phyloP scores from a whole-genome alignment of 805 yeast species.

The Candida mattraensis region DNA sequence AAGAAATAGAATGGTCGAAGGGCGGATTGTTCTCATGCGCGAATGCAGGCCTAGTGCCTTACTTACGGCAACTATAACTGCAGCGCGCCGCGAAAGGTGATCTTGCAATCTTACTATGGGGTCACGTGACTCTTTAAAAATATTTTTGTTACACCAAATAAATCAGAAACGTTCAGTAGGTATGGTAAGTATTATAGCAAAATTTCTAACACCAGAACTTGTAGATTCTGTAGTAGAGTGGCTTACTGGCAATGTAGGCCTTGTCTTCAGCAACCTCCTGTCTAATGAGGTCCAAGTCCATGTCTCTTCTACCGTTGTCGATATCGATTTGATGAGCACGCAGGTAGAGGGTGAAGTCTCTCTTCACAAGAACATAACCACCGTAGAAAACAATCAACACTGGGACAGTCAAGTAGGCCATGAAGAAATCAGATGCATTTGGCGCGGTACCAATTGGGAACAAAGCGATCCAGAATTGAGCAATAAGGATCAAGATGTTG shows the following conservation, averaged over 20 bases:
- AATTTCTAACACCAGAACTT: slow-evolving; percentile 51
- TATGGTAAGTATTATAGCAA: neutral
- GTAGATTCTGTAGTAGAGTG: slow-evolving; percentile 50
- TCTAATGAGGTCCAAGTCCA: slow-evolving; percentile 54
- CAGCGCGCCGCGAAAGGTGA: no score
- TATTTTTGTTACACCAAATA: no score
- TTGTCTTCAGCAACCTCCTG: slow-evolving; percentile 61
- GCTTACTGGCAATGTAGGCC: slow-evolving; percentile 46
- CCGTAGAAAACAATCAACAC: slow-evolving; percentile 53
- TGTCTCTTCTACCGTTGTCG: slow-evolving; percentile 62
- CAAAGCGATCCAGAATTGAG: slow-evolving; percentile 82
- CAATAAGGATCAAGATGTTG: slow-evolving; percentile 60
- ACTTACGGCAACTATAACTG: no score
- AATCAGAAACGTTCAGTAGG: no score
- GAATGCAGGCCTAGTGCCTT: no score
- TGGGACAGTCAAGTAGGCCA: slow-evolving; percentile 63
- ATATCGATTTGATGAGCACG: slow-evolving; percentile 53
- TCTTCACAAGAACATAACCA: slow-evolving; percentile 38
- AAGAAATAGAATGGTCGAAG: no score
- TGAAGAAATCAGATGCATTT: slow-evolving; percentile 60
- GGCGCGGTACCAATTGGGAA: slow-evolving; percentile 61
- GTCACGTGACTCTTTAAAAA: no score
- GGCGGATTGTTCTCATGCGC: no score
- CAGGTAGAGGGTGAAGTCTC: slow-evolving; percentile 44
- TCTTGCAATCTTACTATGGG: no score